Evolutionary conservation across 257 asterid genomes (phyloP), one percentile per base, ranked within the genome.

Genomic region (Nicotiana sylvestris): DNA sequence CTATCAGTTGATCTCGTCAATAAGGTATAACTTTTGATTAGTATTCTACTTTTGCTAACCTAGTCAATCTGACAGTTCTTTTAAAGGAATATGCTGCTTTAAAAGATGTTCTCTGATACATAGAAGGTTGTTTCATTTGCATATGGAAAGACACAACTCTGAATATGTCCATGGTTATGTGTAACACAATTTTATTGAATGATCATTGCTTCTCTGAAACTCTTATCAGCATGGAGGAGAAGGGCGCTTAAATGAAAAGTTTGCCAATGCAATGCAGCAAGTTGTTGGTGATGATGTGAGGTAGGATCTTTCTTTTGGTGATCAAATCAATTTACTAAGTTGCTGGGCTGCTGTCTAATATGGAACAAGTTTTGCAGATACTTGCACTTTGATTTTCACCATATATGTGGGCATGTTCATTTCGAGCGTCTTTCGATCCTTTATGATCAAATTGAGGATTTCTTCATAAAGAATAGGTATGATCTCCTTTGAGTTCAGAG

Each of bases 301-400:
- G 99, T 96, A 85, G 51, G 78, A 81, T 83, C 55, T 66, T 84
- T 74, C 84, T 80, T n/a, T 13, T 9, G 51, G 33, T 58, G 16
- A 9, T 81, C 61, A 43, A 55, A 35, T 81, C 18, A 10, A 25
- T 25, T 16, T 13, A 77, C 11, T 81, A 43, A 35, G 61, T 72
- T 80, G 49, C 80, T 83, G 77, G 66, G 21, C 78, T 86, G 60
- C 66, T 66, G 84, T 66, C 83, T 86, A 82, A 88, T 76, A 74
- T 62, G 76, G 68, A 33, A 60, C 35, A 58, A 77, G 65, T 86
- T 87, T 33, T 82, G 84, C 93, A 96, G 98, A 87, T 96, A 94
- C 83, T 58, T 89, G 89, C 98, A 96, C 92, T 96, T 96, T 32
- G 99, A 96, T 90, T 96, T 96, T 89, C 99, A 96, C 87, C 94